These are phyloP conservation scores for Gaertneriomyces semiglobifer DNA, from an alignment of 192 early-diverging fungal species.

Conservation along the genomic window DNA sequence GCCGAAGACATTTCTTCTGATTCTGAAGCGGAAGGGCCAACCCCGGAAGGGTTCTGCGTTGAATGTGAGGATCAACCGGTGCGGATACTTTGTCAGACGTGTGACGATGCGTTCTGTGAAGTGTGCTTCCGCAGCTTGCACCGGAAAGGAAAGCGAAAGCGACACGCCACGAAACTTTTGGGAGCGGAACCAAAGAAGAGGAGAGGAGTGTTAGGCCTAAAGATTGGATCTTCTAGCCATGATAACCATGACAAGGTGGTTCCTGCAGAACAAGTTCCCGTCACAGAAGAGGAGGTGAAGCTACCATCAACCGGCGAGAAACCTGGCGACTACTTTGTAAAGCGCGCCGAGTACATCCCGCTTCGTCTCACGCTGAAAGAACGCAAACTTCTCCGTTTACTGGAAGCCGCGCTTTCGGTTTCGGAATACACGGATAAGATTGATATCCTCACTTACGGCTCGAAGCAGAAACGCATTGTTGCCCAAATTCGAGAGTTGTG, in stretches of 20 bases:
- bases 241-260: constrained; percentile 16
- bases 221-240: constrained; percentile 10
- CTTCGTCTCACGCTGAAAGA: constrained; percentile 85
- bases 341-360: constrained; percentile 91
- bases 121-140: constrained; percentile 71
- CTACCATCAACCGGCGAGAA: constrained; percentile 34
- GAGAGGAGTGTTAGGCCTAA: neutral
- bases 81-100: constrained; percentile 72
- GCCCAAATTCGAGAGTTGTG: constrained; percentile 95
- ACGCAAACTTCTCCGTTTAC: constrained; percentile 86
- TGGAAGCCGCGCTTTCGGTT: constrained; percentile 92
- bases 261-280: constrained; percentile 14
- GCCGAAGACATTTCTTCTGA: constrained; percentile 16
- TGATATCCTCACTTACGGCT: constrained; percentile 70
- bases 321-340: constrained; percentile 75
- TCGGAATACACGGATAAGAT: constrained; percentile 86
- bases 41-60: constrained; percentile 76
- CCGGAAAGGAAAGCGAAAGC: constrained; percentile 45
- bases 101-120: constrained; percentile 83
- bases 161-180: constrained; percentile 35
- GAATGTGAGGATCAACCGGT: constrained; percentile 74
- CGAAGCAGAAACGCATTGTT: constrained; percentile 85
- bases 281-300: constrained; percentile 29
- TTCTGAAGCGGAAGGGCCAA: constrained; percentile 28
- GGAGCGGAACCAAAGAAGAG: neutral